Evolutionary conservation across 1,284 basidiomycete species (phyloP).

Genomic region (Cryptococcus jaspeensis): DNA sequence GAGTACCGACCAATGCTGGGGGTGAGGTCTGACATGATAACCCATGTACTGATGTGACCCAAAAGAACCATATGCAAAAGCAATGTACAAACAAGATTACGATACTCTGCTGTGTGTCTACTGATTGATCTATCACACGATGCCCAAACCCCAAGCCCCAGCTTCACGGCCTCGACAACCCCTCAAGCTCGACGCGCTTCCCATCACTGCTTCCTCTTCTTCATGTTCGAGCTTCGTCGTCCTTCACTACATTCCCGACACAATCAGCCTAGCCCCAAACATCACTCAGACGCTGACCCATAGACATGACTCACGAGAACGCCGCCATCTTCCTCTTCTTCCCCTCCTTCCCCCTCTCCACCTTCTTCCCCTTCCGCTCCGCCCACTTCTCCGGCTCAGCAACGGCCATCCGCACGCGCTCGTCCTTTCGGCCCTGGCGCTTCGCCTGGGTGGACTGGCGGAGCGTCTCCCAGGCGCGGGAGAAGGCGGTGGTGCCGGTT

Average conservation of each 20-base stretch:
- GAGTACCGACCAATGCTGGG: too few species aligned
- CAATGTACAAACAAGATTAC: neutral
- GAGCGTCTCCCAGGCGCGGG: conserved; percentile 73
- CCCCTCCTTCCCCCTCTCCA: conserved; percentile 78
- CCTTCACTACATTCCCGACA: conserved; percentile 6
- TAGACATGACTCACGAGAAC: conserved; percentile 40
- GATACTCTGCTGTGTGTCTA: conserved; percentile 6
- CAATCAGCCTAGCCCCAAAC: neutral
- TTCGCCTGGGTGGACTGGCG: conserved; percentile 68
- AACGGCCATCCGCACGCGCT: conserved; percentile 60
- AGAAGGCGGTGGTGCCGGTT: conserved; percentile 80
- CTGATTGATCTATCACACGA: neutral
- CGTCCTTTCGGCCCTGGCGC: conserved; percentile 69
- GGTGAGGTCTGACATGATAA: too few species aligned
- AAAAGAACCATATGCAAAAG: too few species aligned
- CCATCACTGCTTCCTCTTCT: conserved; percentile 8
- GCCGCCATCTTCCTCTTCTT: conserved; percentile 67
- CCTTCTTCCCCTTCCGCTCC: conserved; percentile 69
- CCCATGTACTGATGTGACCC: too few species aligned
- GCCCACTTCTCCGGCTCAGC: conserved; percentile 53
- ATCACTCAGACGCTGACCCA: neutral
- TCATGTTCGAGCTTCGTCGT: conserved; percentile 5
- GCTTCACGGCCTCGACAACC: too few species aligned
- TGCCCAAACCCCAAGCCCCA: too few species aligned
- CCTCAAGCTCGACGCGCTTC: too few species aligned